Evolutionary conservation across 495 filamentous ascomycete species (phyloP), one percentile per base, ranked within the genome.

Genomic region (Xylaria sp.): DNA sequence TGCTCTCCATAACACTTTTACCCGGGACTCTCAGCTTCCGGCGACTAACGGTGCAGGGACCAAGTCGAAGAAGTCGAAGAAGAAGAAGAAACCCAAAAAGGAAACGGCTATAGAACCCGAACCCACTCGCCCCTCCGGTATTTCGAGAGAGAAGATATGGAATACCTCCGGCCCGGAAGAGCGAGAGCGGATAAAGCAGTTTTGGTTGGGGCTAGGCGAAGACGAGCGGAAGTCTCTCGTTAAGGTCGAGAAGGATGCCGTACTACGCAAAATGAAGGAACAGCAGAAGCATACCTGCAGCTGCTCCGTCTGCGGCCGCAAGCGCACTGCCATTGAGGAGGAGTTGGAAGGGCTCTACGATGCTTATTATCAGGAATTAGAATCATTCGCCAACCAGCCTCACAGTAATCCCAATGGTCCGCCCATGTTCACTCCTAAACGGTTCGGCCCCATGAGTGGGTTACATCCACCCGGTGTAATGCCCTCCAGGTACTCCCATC

Each of bases 231-330:
- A 95, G 72, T 93, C 93, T 5, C 84, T 99, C 48, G 95, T 99
- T 72, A 97, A 97, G 80, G 94, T 99, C 14, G 96, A 99, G 82
- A 99, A 99, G 79, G 94, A 98, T 82, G 96, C 97, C 7, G 96
- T 99, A 1, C 82, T 99, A 64, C 93, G 93, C 74, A 99, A 99
- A 83, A 99, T 99, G 96, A 99, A 99, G 83, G 97, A 99, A 80
- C 96, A 99, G 82, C 96, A 99, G 80, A 98, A 98, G 81, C 96
- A 98, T 78, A 98, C 96, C 4, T 99, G 96, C 82, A 97, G 94
- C 77, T 99, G 96, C 76, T 97, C 93, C 7, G 95, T 98, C 48
- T 99, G 96, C 83, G 96, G 96, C 62, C 89, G 96, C 72, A 99
- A 98, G 82, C 89, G 96, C 57, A 97, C 93, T 9, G 96, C 96